These are phyloP conservation scores for Xanthoconium stramineum DNA, from an alignment of 768 basidiomycete species.

Conservation along the genomic window DNA sequence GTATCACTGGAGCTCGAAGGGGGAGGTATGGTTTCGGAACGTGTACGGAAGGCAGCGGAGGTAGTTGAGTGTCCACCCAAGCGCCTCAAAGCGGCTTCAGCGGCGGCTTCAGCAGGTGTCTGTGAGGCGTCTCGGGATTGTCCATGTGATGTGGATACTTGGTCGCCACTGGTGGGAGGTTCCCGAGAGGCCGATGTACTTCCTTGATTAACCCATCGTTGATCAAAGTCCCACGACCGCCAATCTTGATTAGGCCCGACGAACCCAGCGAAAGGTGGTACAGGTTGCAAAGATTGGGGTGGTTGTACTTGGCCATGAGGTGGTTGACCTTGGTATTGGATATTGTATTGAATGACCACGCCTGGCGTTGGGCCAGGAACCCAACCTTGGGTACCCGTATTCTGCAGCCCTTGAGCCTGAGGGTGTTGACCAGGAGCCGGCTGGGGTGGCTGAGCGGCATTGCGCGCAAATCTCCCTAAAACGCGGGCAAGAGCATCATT, in stretches of 20 bases:
- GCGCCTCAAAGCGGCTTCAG: constrained; percentile 63
- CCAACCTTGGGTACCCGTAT: constrained; percentile 34
- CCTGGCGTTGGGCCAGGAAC: constrained; percentile 38
- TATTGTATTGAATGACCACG: constrained; percentile 61
- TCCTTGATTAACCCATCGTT: constrained; percentile 27
- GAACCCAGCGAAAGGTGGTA: constrained; percentile 61
- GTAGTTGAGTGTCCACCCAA: constrained; percentile 21
- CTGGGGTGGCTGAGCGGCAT: constrained; percentile 43
- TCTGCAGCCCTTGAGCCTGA: constrained; percentile 32
- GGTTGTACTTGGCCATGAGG: constrained; percentile 32
- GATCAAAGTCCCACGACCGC: constrained; percentile 57
- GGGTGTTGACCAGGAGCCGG: constrained; percentile 29
- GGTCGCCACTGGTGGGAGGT: constrained; percentile 3
- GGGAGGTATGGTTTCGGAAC: constrained; percentile 3
- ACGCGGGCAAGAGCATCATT: constrained; percentile 38
- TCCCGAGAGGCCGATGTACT: constrained; percentile 5
- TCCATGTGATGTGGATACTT: constrained; percentile 4
- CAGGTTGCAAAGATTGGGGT: constrained; percentile 33
- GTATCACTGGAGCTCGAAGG: constrained; percentile 8
- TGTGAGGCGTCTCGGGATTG: constrained; percentile 11
- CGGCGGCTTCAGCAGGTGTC: constrained; percentile 54
- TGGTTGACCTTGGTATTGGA: constrained; percentile 51
- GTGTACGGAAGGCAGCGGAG: constrained; percentile 4
- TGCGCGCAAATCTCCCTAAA: constrained; percentile 53
- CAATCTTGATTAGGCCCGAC: constrained; percentile 62